Conservation (phyloP, 116 monocot genomes). For the Iris pallida region DNA sequence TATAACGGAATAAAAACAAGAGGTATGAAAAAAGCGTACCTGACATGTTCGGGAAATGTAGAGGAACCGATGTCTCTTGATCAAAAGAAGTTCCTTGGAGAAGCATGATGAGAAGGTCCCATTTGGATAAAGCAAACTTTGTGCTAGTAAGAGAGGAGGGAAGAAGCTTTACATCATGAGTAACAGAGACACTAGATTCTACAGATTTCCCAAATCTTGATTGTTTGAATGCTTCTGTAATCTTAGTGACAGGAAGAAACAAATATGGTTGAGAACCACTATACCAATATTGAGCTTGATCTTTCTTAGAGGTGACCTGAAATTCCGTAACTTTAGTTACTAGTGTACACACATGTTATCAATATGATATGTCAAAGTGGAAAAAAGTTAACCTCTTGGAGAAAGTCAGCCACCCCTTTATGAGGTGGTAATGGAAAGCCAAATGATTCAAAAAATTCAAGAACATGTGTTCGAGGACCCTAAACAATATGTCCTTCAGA, state of each 20-base stretch:
- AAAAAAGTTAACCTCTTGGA: no score
- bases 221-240: conserved; percentile 26
- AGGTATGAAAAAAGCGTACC: conserved; percentile 25
- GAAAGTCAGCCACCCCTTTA: no score
- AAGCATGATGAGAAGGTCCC: conserved; percentile 32
- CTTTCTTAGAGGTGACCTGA: conserved; percentile 42
- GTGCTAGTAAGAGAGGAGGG: conserved; percentile 26
- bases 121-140: conserved; percentile 32
- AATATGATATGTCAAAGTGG: no score
- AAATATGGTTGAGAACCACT: conserved; percentile 28
- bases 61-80: conserved; percentile 31
- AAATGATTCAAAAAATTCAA: no score
- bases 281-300: conserved; percentile 49
- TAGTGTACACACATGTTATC: no score
- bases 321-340: background rate
- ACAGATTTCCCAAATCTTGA: conserved; percentile 32
- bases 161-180: conserved; percentile 11
- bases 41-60: conserved; percentile 45
- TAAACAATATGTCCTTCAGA: no score
- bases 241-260: conserved; percentile 26
- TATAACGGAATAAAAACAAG: no score
- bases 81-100: conserved; percentile 32
- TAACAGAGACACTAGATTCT: conserved; percentile 11
- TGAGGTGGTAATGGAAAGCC: no score
- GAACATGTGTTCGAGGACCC: no score